Percentiles rank a stretch among this genome's conserved stretches.
These are phyloP conservation scores for Yamadazyma atlantica DNA, from an alignment of 1,139 yeast genomes.

Conservation along the genomic window DNA sequence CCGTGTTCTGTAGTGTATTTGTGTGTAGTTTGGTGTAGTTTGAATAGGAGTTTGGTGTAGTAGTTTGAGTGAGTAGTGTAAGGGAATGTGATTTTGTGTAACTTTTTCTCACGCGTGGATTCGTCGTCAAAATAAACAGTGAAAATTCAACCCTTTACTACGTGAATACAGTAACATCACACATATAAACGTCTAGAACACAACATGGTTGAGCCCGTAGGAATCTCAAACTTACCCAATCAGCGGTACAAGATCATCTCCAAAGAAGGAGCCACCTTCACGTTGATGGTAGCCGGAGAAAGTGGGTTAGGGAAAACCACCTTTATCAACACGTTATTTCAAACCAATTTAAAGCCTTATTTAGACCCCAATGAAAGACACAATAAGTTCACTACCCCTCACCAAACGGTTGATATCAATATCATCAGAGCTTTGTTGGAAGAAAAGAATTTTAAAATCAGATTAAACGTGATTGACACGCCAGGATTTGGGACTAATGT, in stretches of 20 bases:
- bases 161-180: too few relatives aligned
- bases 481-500: slow-evolving; percentile 98
- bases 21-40: neutral
- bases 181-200: too few relatives aligned
- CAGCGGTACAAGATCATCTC: slow-evolving; percentile 93
- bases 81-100: neutral
- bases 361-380: slow-evolving; percentile 68
- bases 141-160: too few relatives aligned
- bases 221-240: slow-evolving; percentile 88
- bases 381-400: slow-evolving; percentile 59
- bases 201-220: slow-evolving; percentile 59
- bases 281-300: slow-evolving; percentile 95
- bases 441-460: slow-evolving; percentile 84
- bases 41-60: neutral
- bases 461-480: slow-evolving; percentile 89
- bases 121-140: slow-evolving; percentile 2
- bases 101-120: slow-evolving; percentile 1
- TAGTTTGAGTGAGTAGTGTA: too few relatives aligned
- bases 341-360: slow-evolving; percentile 64
- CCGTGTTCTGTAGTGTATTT: neutral
- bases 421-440: slow-evolving; percentile 88
- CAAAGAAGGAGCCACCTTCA: slow-evolving; percentile 84
- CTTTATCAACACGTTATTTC: slow-evolving; percentile 88
- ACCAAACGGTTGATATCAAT: slow-evolving; percentile 89
- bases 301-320: slow-evolving; percentile 95